These are phyloP conservation scores for Paramecium primaurelia DNA, from an alignment of 73 alveolate species.

Conservation along the genomic window DNA sequence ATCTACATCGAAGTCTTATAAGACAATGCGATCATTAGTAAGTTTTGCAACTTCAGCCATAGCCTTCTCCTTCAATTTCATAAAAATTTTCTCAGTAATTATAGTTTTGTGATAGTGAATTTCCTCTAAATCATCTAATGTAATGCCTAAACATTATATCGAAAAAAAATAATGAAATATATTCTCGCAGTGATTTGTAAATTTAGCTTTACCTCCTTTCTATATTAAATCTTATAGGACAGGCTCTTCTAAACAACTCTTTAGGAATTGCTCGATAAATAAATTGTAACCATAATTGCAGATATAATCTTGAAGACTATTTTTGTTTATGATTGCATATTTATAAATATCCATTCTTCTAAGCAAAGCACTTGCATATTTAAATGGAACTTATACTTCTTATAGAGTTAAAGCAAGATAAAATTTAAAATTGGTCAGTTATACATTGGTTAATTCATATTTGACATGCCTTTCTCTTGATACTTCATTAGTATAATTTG, in stretches of 20 bases:
- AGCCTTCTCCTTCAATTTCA: not conserved
- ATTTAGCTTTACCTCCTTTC: not conserved
- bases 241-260: constrained; percentile 7
- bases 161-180: not conserved
- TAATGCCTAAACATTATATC: not conserved
- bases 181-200: not conserved
- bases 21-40: not conserved
- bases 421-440: not conserved
- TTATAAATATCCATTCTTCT: constrained; percentile 41
- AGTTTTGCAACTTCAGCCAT: not conserved
- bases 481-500: not conserved
- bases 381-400: not conserved
- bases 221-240: not conserved
- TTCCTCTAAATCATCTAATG: not conserved
- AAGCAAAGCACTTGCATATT: not conserved
- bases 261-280: not conserved
- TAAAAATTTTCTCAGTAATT: not conserved
- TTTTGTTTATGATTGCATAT: not conserved
- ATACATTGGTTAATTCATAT: not conserved
- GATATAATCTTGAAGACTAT: not conserved
- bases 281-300: not conserved
- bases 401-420: not conserved
- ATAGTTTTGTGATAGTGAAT: constrained; percentile 12
- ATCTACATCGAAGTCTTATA: not conserved
- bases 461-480: not conserved